Evolutionary conservation across 2,329 filamentous ascomycete species (phyloP).

Genomic region (Ophiostoma triangulosporum): DNA sequence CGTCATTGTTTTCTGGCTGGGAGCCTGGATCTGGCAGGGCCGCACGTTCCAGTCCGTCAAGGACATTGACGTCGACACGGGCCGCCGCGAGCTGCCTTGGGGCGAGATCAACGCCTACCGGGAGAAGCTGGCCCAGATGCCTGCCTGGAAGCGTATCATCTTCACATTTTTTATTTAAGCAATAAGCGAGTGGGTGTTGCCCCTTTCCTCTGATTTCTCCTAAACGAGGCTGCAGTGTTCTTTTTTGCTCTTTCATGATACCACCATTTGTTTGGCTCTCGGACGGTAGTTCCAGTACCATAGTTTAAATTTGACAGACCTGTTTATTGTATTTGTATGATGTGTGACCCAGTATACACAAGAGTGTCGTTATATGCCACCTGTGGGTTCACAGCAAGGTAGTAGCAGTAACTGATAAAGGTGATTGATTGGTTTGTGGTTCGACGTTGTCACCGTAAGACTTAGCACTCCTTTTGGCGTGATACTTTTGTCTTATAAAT

Average conservation of each 20-base stretch:
- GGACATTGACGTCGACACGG: constrained; percentile 55
- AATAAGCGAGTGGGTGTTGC: neutral
- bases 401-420: too few species aligned
- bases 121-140: constrained; percentile 11
- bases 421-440: too few species aligned
- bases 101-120: constrained; percentile 22
- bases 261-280: neutral
- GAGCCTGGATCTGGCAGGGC: constrained; percentile 51
- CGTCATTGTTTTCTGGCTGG: constrained; percentile 37
- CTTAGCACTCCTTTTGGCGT: too few species aligned
- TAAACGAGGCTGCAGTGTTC: neutral
- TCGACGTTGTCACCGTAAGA: too few species aligned
- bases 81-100: constrained; percentile 49
- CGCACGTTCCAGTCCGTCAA: constrained; percentile 39
- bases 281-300: neutral
- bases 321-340: too few species aligned
- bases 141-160: constrained; percentile 10
- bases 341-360: too few species aligned
- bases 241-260: neutral
- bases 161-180: constrained; percentile 7
- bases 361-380: too few species aligned
- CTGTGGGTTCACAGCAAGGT: too few species aligned
- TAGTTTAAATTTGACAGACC: too few species aligned
- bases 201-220: neutral
- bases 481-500: too few species aligned